Evolutionary conservation across 1,139 yeast species (phyloP).

Genomic region (Sugiyamaella grinbergsii): DNA sequence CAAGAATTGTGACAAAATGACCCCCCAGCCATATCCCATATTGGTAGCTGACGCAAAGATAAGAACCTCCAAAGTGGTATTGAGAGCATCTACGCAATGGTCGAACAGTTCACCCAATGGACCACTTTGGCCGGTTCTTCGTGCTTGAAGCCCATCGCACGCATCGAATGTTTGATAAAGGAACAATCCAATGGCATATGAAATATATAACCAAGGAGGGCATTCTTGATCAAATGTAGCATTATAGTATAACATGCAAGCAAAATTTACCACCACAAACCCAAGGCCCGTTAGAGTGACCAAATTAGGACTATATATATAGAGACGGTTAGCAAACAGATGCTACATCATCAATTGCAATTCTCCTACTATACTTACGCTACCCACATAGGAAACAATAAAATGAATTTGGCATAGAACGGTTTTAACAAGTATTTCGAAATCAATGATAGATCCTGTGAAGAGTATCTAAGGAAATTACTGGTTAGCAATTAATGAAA

Average conservation of each 20-base stretch:
- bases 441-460: slow-evolving; percentile 79
- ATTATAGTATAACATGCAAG: slow-evolving; percentile 70
- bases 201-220: slow-evolving; percentile 82
- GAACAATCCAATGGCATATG: slow-evolving; percentile 82
- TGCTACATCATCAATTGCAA: not conserved
- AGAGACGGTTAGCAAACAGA: not conserved
- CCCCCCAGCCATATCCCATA: slow-evolving; percentile 66
- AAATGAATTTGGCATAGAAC: slow-evolving; percentile 69
- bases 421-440: slow-evolving; percentile 76
- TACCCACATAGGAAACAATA: slow-evolving; percentile 77
- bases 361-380: slow-evolving; percentile 47
- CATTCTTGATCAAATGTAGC: slow-evolving; percentile 60
- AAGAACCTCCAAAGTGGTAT: slow-evolving; percentile 77
- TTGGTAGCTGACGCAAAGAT: slow-evolving; percentile 73
- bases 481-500: not conserved
- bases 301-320: slow-evolving; percentile 56
- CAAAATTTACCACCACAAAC: slow-evolving; percentile 66
- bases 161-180: slow-evolving; percentile 96
- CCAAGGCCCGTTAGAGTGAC: slow-evolving; percentile 78
- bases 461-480: slow-evolving; percentile 48
- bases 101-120: slow-evolving; percentile 94
- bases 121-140: slow-evolving; percentile 89
- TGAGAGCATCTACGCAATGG: slow-evolving; percentile 88
- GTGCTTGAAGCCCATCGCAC: slow-evolving; percentile 93
- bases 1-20: slow-evolving; percentile 71